Base-by-base conservation (phyloP, 2,329 filamentous ascomycete genomes). In the Colletotrichum limetticola region DNA sequence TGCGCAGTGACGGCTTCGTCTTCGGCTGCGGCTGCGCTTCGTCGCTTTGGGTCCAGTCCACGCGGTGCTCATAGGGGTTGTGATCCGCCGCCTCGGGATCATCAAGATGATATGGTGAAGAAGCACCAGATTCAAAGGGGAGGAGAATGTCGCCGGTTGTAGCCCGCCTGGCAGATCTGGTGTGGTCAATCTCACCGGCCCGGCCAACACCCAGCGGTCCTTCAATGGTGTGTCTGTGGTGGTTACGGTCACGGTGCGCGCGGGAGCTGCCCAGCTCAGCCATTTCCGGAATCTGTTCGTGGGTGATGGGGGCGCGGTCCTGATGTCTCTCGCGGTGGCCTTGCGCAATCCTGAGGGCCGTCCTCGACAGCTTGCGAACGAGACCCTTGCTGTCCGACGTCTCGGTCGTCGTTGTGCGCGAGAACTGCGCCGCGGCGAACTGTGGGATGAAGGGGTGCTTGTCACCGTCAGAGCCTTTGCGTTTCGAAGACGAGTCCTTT, bases 31-130 rank as follows among this genome's bases (percentile, higher is more conserved):
- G 74, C 71, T 74, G 61, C 19, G 76, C 62, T 79, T 90, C 87
- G 74, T 91, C 89, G 76, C 85, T 87, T 78, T 91, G 89, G 35
- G 87, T 87, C 90, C 90, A 91, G 78, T 91, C 89, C 68, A 87
- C 86, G 37, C 85, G 82, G 75, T 84, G 83, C 67, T 85, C 81
- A 35, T 83, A 74, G 16, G 77, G 65, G 4, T 77, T 57, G 73
- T 73, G 74, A 5, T 71, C 73, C 28, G 75, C 70, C 70, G 78
- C 72, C 8, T 80, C 78, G 16, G 77, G 67, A 46, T 77, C 76
- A 26, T 79, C 80, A 32, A 59, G 32, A 24, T 35, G 61, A 60
- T 67, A 57, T 5, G 68, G 68, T 7, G 67, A 71, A 12, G 75
- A 53, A 2, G 63, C 57, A 2, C 66, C 70, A 16, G 70, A 55